These are phyloP conservation scores for Fragaria ananassa DNA, from an alignment of 306 rosid genomes.

Conservation along the genomic window DNA sequence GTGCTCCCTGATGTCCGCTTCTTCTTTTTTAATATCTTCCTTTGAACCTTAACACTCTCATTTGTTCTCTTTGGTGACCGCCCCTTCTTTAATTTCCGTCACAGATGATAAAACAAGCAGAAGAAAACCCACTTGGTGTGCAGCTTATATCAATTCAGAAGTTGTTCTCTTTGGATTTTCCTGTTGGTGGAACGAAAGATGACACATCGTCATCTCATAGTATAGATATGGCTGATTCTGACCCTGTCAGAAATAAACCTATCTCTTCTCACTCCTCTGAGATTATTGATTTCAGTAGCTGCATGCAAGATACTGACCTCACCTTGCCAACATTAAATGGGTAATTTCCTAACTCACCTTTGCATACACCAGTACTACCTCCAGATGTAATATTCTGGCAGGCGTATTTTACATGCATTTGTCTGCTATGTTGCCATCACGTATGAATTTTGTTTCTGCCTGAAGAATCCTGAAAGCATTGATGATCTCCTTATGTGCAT, in stretches of 20 bases:
- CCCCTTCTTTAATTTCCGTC: constrained; percentile 15
- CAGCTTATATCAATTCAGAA: constrained; percentile 69
- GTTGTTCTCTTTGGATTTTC: constrained; percentile 48
- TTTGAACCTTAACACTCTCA: background rate
- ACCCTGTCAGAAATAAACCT: constrained; percentile 16
- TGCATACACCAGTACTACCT: background rate
- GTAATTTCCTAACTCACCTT: constrained; percentile 33
- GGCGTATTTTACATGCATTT: background rate
- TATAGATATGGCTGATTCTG: constrained; percentile 19
- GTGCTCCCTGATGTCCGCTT: constrained; percentile 21
- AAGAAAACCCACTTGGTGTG: constrained; percentile 47
- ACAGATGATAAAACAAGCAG: constrained; percentile 58
- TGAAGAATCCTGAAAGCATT: background rate
- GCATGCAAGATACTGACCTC: constrained; percentile 65
- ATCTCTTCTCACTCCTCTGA: constrained; percentile 31
- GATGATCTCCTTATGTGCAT: background rate
- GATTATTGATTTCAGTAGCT: constrained; percentile 69
- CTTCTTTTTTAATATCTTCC: background rate
- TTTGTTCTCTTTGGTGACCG: constrained; percentile 13
- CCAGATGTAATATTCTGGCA: background rate
- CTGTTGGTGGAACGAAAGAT: constrained; percentile 27
- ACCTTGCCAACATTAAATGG: constrained; percentile 86
- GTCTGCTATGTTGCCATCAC: background rate
- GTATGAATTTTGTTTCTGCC: background rate
- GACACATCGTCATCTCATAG: constrained; percentile 25